Conservation (phyloP, 2,329 filamentous ascomycete genomes). For the Teratosphaeria pseudoeucalypti region DNA sequence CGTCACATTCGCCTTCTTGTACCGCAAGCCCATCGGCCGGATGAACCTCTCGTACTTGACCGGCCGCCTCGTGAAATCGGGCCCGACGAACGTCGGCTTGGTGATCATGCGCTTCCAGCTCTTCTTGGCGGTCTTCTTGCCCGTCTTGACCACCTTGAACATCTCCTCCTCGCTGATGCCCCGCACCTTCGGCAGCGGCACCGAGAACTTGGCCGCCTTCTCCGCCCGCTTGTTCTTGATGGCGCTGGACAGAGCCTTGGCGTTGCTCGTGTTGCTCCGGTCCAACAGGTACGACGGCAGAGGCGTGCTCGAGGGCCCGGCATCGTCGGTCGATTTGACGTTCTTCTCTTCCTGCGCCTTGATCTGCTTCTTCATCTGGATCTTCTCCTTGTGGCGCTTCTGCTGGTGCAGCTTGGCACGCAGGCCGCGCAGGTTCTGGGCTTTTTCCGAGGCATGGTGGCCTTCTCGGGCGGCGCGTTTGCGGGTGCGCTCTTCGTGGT, state of each 20-base stretch:
- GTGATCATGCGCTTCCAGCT: slow-evolving; percentile 60
- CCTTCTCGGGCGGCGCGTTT: slow-evolving; percentile 82
- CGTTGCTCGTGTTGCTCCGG: slow-evolving; percentile 56
- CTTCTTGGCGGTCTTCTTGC: slow-evolving; percentile 89
- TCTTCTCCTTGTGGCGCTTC: slow-evolving; percentile 94
- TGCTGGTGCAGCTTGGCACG: slow-evolving; percentile 88
- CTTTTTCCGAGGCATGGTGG: slow-evolving; percentile 78
- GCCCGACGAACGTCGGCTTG: slow-evolving; percentile 78
- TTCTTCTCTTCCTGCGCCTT: slow-evolving; percentile 92
- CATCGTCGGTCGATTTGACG: slow-evolving; percentile 71
- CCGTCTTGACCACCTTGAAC: slow-evolving; percentile 94
- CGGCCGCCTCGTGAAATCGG: slow-evolving; percentile 78
- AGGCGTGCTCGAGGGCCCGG: slow-evolving; percentile 69
- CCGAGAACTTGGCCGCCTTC: slow-evolving; percentile 86
- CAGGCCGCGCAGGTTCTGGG: slow-evolving; percentile 85
- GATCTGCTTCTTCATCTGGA: slow-evolving; percentile 93
- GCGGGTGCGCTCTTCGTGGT: slow-evolving; percentile 79
- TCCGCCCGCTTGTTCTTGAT: slow-evolving; percentile 95
- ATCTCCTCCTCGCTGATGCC: slow-evolving; percentile 94
- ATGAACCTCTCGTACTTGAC: slow-evolving; percentile 53
- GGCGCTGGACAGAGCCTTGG: slow-evolving; percentile 66
- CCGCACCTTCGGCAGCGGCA: slow-evolving; percentile 86
- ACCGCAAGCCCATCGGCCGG: slow-evolving; percentile 60
- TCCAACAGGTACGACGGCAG: slow-evolving; percentile 91
- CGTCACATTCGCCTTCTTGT: slow-evolving; percentile 61